Evolutionary conservation across 768 basidiomycete species (phyloP).

Genomic region (Boletus pseudo-olivaceus): DNA sequence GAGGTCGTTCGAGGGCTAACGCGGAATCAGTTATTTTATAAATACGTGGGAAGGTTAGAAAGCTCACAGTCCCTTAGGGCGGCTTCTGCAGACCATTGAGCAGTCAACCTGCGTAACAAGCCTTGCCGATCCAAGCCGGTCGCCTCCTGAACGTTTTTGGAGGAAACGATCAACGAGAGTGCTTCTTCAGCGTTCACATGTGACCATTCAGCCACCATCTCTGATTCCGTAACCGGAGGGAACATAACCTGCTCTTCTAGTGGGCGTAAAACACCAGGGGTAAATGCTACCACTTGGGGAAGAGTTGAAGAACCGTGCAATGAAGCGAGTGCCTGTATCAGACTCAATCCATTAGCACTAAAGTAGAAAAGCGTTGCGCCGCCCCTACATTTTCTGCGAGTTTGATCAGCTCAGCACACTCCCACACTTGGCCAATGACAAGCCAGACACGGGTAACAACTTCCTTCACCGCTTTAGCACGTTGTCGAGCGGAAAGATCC

Average conservation of each 20-base stretch:
- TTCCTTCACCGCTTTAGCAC: conserved; percentile 56
- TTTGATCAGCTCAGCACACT: conserved; percentile 48
- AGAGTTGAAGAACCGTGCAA: conserved; percentile 38
- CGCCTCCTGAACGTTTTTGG: conserved; percentile 53
- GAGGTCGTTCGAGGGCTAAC: conserved; percentile 54
- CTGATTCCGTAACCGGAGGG: conserved; percentile 26
- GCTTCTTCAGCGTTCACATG: conserved; percentile 53
- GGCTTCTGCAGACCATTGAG: conserved; percentile 68
- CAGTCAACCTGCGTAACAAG: conserved; percentile 51
- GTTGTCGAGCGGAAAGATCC: conserved; percentile 39
- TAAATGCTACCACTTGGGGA: conserved; percentile 33
- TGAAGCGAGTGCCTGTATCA: conserved; percentile 43
- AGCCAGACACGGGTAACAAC: conserved; percentile 65
- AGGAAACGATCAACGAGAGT: conserved; percentile 52
- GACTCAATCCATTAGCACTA: conserved; percentile 13
- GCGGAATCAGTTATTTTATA: conserved; percentile 8
- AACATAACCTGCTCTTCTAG: conserved; percentile 46
- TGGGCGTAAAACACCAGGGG: conserved; percentile 41
- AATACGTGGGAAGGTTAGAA: conserved; percentile 7
- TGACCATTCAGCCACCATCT: conserved; percentile 24
- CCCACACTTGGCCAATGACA: conserved; percentile 69
- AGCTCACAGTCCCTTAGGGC: conserved; percentile 75
- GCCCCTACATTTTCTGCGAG: conserved; percentile 54
- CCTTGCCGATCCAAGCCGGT: conserved; percentile 59
- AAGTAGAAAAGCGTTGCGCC: conserved; percentile 14